phyloP scores from a whole-genome alignment of 495 filamentous ascomycete species.

The Aspergillus cristatus region DNA sequence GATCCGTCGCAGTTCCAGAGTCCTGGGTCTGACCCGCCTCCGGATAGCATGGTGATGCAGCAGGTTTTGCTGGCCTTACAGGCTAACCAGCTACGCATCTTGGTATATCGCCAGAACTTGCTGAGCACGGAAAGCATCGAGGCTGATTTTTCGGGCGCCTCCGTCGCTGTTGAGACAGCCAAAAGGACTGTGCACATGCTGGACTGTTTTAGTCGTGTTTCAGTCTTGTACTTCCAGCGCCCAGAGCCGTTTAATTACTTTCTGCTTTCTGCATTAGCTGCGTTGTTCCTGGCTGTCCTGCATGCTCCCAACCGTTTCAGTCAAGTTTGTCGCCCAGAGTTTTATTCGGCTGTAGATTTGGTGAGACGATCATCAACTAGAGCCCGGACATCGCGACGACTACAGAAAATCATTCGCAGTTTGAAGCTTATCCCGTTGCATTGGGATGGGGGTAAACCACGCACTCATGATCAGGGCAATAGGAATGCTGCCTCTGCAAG shows the following conservation, averaged over 20 bases:
- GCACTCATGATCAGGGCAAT: background rate
- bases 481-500: background rate
- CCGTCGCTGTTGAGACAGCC: conserved; percentile 61
- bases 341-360: conserved; percentile 71
- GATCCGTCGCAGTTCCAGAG: conserved; percentile 28
- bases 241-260: conserved; percentile 84
- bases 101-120: conserved; percentile 70
- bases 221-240: conserved; percentile 63
- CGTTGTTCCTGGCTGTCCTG: conserved; percentile 67
- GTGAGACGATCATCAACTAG: conserved; percentile 51
- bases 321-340: conserved; percentile 58
- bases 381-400: conserved; percentile 25
- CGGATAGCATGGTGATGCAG: conserved; percentile 22
- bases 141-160: conserved; percentile 52
- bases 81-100: conserved; percentile 71
- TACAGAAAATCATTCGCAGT: conserved; percentile 32
- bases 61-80: conserved; percentile 54
- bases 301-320: conserved; percentile 70
- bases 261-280: conserved; percentile 65
- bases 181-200: conserved; percentile 69
- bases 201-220: conserved; percentile 60
- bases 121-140: conserved; percentile 62
- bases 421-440: conserved; percentile 29
- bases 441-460: conserved; percentile 3
- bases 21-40: conserved; percentile 22